phyloP scores from a whole-genome alignment of 2,329 filamentous ascomycete genomes.

The Ophiocordyceps camponoti-rufipedis region DNA sequence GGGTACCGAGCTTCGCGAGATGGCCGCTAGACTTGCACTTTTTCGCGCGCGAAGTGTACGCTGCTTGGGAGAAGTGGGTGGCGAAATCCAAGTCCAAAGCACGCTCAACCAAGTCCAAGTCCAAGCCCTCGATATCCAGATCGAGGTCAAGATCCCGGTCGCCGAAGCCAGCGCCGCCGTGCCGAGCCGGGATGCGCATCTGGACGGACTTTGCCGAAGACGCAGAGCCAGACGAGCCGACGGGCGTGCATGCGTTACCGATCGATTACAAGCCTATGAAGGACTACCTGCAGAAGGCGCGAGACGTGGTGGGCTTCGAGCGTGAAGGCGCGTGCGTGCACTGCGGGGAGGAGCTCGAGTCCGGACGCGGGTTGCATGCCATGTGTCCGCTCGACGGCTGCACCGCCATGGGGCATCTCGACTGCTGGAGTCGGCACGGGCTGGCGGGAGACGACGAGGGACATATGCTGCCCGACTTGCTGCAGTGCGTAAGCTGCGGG shows the following conservation, averaged over 20 bases:
- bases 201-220: constrained; percentile 32
- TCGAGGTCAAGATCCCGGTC: background rate
- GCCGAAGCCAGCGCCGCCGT: constrained; percentile 11
- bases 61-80: constrained; percentile 46
- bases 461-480: constrained; percentile 46
- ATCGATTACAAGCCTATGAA: constrained; percentile 36
- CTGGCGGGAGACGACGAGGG: constrained; percentile 18
- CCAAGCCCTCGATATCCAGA: background rate
- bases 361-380: constrained; percentile 32
- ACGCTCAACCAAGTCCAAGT: no score
- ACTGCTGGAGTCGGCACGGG: constrained; percentile 39
- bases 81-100: constrained; percentile 18
- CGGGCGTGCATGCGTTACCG: constrained; percentile 33
- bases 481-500: constrained; percentile 54
- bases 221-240: constrained; percentile 9
- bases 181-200: constrained; percentile 32
- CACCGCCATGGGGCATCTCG: constrained; percentile 38
- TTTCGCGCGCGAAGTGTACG: constrained; percentile 51
- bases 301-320: constrained; percentile 35
- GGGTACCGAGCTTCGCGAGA: constrained; percentile 58
- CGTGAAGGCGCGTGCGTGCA: constrained; percentile 35
- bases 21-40: constrained; percentile 77
- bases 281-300: constrained; percentile 35
- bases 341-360: constrained; percentile 26
- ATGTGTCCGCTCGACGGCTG: constrained; percentile 36